These are phyloP conservation scores for Gloeophyllum trabeum DNA, from an alignment of 768 basidiomycete species.

Conservation along the genomic window DNA sequence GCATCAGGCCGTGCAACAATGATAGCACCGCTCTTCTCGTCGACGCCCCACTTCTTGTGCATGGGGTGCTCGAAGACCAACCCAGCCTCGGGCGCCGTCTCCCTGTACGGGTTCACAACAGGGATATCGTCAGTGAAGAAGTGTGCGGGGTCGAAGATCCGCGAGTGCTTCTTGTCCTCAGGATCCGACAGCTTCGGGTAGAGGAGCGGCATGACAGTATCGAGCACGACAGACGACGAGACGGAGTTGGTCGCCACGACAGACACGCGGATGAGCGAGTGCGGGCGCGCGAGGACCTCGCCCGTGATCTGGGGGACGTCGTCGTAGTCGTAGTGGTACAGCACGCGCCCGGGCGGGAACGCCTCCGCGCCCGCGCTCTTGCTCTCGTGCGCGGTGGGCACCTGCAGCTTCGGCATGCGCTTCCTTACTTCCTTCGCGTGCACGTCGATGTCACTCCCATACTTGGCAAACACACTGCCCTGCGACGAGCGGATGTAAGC, in stretches of 20 bases:
- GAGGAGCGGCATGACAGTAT: constrained; percentile 1
- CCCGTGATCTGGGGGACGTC: constrained; percentile 5
- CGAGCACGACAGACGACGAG: background rate
- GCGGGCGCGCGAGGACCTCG: constrained; percentile 1
- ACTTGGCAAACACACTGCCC: constrained; percentile 1
- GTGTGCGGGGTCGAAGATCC: constrained; percentile 3
- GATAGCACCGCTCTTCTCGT: constrained; percentile 2
- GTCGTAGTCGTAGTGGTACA: constrained; percentile 5
- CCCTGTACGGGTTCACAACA: constrained; percentile 1
- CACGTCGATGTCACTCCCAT: background rate
- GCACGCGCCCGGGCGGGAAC: constrained; percentile 1
- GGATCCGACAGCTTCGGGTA: background rate
- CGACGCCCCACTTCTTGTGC: constrained; percentile 5
- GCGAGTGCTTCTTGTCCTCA: background rate
- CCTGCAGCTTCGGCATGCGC: constrained; percentile 1
- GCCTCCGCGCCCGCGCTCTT: background rate
- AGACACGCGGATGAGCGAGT: constrained; percentile 3
- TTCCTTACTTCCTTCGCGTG: background rate
- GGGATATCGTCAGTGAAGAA: constrained; percentile 6
- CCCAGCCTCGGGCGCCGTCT: constrained; percentile 4
- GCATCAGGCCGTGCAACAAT: constrained; percentile 5
- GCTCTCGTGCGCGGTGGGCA: background rate
- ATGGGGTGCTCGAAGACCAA: constrained; percentile 3
- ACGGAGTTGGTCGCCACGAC: constrained; percentile 3
- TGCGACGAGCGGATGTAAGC: background rate